A percentile compares a stretch with the other conserved stretches of the same genome.
phyloP scores from a whole-genome alignment of 768 basidiomycete species.

The Mycena venus region DNA sequence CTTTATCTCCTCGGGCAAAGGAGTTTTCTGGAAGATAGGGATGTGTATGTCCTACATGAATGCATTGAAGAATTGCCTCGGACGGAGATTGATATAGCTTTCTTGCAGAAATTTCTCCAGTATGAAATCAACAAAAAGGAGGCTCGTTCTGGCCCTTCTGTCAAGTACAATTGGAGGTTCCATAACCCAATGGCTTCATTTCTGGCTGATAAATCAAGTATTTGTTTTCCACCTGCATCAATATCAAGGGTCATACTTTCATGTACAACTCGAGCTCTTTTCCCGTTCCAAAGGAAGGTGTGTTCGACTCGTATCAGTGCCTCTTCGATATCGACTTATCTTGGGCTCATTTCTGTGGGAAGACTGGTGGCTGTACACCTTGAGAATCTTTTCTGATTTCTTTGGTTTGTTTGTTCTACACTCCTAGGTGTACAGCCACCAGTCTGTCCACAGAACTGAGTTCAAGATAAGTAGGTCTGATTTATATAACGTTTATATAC shows the following conservation, averaged over 20 bases:
- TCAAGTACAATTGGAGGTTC: constrained; percentile 1
- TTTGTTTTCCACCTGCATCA: background rate
- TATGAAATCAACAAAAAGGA: background rate
- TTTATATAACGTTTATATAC: too few relatives aligned
- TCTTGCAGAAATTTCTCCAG: background rate
- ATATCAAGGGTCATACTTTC: background rate
- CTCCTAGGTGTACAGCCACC: too few relatives aligned
- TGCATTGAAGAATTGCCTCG: too few relatives aligned
- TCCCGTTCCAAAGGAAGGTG: constrained; percentile 24
- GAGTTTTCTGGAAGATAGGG: background rate
- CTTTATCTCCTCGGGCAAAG: too few relatives aligned
- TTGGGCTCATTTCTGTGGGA: too few relatives aligned
- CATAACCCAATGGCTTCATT: constrained; percentile 19
- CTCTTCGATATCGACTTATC: constrained; percentile 15
- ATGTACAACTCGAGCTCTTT: constrained; percentile 2
- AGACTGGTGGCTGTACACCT: too few relatives aligned
- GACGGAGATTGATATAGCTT: too few relatives aligned
- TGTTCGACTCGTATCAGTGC: background rate
- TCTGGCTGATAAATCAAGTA: background rate
- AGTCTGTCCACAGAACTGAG: too few relatives aligned
- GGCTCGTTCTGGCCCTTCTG: background rate
- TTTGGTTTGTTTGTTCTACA: too few relatives aligned
- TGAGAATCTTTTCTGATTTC: too few relatives aligned
- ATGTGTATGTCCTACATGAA: constrained; percentile 12
- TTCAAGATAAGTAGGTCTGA: too few relatives aligned